Conservation (phyloP, 345 rosid species). For the Cardamine resedifolia region DNA sequence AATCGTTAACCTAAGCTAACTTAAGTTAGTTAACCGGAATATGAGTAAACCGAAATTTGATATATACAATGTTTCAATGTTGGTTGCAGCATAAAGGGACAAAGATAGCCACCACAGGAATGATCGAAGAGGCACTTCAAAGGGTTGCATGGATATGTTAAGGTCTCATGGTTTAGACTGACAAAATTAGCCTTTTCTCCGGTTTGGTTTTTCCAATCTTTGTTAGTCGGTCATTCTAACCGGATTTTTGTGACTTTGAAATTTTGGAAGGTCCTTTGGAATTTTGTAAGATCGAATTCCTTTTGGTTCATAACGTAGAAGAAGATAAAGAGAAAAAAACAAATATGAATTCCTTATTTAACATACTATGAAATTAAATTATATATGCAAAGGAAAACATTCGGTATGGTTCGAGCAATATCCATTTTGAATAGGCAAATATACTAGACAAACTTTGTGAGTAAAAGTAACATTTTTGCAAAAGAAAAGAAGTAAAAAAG, state of each 20-base stretch:
- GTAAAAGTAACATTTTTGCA: slow-evolving; percentile 13
- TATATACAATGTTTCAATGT: background rate
- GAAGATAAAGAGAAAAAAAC: background rate
- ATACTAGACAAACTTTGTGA: background rate
- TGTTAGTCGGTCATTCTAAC: slow-evolving; percentile 20
- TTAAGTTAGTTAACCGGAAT: slow-evolving; percentile 14
- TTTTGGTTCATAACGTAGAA: slow-evolving; percentile 13
- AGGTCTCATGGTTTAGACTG: slow-evolving; percentile 23
- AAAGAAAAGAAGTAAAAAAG: background rate
- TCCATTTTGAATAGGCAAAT: background rate
- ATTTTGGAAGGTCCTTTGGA: background rate
- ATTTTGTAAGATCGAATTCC: slow-evolving; percentile 3
- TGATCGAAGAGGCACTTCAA: slow-evolving; percentile 59
- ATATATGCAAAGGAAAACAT: background rate
- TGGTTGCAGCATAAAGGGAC: slow-evolving; percentile 63
- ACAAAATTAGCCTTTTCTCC: slow-evolving; percentile 13
- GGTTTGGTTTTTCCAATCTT: slow-evolving; percentile 15
- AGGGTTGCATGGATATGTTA: slow-evolving; percentile 60
- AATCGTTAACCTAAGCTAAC: background rate
- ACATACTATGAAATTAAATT: background rate
- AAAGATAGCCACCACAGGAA: slow-evolving; percentile 44
- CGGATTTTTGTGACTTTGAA: slow-evolving; percentile 13
- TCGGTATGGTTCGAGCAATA: background rate
- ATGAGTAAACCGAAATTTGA: slow-evolving; percentile 1
- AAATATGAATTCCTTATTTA: background rate